These are phyloP conservation scores for Stentor coeruleus DNA, from an alignment of 73 alveolate species.

Conservation along the genomic window DNA sequence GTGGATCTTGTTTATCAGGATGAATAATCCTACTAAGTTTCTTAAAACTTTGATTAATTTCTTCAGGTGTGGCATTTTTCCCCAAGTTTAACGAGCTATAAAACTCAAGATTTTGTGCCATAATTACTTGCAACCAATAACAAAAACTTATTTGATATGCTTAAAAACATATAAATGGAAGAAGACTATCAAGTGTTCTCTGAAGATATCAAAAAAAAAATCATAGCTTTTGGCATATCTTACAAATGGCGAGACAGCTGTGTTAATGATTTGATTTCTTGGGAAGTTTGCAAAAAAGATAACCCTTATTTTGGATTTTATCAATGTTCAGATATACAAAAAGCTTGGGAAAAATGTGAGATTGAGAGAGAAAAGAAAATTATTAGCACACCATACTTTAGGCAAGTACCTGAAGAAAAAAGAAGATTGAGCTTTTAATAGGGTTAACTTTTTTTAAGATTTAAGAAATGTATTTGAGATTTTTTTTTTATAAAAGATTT, in stretches of 20 bases:
- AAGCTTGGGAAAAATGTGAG: not conserved
- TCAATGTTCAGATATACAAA: not conserved
- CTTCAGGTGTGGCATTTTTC: not conserved
- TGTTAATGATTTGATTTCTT: not conserved
- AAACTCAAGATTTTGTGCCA: too few relatives aligned
- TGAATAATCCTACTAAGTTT: not conserved
- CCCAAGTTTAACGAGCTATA: not conserved
- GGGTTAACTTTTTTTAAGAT: too few relatives aligned
- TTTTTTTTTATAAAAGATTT: too few relatives aligned
- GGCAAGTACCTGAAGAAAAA: not conserved
- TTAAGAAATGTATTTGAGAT: too few relatives aligned
- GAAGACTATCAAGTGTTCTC: not conserved
- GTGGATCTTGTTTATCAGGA: not conserved
- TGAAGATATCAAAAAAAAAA: not conserved
- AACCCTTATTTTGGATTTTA: not conserved
- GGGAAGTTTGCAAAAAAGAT: not conserved
- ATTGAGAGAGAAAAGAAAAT: not conserved
- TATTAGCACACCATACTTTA: not conserved
- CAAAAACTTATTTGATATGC: too few relatives aligned
- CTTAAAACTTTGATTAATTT: not conserved
- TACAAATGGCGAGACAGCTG: constrained; percentile 12
- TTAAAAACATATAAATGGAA: too few relatives aligned
- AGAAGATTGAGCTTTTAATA: not conserved
- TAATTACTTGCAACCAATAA: too few relatives aligned
- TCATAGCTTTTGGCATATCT: not conserved